Percentiles rank a stretch among this genome's conserved stretches.
These are phyloP conservation scores for Kappamyces sp. DNA, from an alignment of 192 early-diverging fungal species.

Conservation along the genomic window DNA sequence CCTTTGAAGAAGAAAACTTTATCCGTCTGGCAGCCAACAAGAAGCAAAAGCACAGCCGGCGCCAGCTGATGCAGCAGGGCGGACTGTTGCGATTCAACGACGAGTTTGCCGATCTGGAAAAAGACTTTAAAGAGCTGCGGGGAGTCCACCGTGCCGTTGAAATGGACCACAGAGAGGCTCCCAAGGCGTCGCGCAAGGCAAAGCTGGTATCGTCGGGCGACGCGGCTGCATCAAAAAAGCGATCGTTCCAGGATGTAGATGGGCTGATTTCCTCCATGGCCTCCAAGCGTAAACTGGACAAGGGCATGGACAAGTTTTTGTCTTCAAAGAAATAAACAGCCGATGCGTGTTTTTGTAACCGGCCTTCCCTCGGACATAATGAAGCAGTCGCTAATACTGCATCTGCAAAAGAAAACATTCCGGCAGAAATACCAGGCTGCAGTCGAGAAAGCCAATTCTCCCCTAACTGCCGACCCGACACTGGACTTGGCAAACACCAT, in stretches of 20 bases:
- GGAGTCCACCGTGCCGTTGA: conserved; percentile 22
- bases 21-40: conserved; percentile 63
- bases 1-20: conserved; percentile 89
- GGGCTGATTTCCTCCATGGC: conserved; percentile 16
- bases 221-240: conserved; percentile 1
- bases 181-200: conserved; percentile 9
- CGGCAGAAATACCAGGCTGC: too few relatives aligned
- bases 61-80: conserved; percentile 34
- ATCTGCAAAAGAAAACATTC: too few relatives aligned
- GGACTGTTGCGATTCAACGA: conserved; percentile 63
- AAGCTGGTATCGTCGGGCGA: conserved; percentile 15
- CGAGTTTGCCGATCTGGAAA: conserved; percentile 64
- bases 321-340: too few relatives aligned
- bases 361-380: too few relatives aligned
- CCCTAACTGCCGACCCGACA: too few relatives aligned
- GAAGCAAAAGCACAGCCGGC: conserved; percentile 64
- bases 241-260: conserved; percentile 22
- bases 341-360: too few relatives aligned
- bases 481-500: too few relatives aligned
- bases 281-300: too few relatives aligned
- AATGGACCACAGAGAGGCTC: conserved; percentile 13
- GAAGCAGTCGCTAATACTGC: too few relatives aligned
- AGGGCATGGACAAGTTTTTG: too few relatives aligned
- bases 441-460: too few relatives aligned
- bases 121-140: conserved; percentile 22